Base-by-base conservation (phyloP, 371 early-diverging fungal genomes). In the Rhizopus sp. region DNA sequence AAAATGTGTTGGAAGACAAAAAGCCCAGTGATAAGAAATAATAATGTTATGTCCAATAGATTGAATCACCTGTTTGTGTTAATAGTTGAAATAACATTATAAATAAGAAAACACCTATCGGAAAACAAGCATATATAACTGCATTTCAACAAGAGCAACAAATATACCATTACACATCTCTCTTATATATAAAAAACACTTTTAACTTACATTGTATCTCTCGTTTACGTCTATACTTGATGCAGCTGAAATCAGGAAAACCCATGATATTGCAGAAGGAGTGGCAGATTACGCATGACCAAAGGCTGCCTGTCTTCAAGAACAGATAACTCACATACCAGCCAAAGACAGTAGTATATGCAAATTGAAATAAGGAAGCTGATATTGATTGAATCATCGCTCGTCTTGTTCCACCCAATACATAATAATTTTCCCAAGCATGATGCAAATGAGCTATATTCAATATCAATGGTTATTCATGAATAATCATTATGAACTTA, bases 251-350 rank as follows among this genome's bases (percentile, higher is more conserved):
- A 59, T 80, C 78, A 1, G 89, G 89, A 52, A 87, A 80, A 8
- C 89, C 89, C 81, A 86, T 82, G 8, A 73, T 62, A 58, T 89
- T 89, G 69, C 88, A 87, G 48, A 89, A 81, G 15, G 79, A 63
- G 64, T 89, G 90, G 23, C 75, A 68, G 8, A 79, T 30, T 7
- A 85, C 68, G 42, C 68, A 60, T 16, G 71, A 52, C 68, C 62
- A 53, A 1, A 83, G 10, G 33, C 54, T 72, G 17, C 84, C 80
- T 1, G 75, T 77, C 30, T 85, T 73, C 29, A 87, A 23, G 45
- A 87, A 76, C 15, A 84, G 47, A 59, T 73, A 86, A 44, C 85
- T 80, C 9, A 78, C 82, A 64, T 79, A 83, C 85, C 85, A 85
- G 16, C 90, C 90, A 77, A 88, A 89, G 3, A 88, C n/a, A 7